These are phyloP conservation scores for Apiotrichum laibachii DNA, from an alignment of 1,284 basidiomycete genomes.

Conservation along the genomic window DNA sequence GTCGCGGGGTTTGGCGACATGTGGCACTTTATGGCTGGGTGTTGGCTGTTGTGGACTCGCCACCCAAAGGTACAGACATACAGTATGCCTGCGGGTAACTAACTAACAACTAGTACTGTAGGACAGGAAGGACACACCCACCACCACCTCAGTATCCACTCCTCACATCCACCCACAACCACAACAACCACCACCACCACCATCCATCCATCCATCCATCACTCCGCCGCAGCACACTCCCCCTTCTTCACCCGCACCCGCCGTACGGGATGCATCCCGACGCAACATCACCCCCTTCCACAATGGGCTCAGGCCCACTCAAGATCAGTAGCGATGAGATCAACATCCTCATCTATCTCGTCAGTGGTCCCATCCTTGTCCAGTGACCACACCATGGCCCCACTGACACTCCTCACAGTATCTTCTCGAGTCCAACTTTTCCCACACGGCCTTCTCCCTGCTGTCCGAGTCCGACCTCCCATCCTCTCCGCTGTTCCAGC, in stretches of 20 bases:
- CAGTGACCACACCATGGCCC: background rate
- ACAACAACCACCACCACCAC: no score
- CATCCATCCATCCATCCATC: slow-evolving; percentile 1
- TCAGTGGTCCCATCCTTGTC: background rate
- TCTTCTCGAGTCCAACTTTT: slow-evolving; percentile 46
- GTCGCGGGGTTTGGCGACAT: no score
- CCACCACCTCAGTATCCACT: no score
- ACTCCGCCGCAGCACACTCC: background rate
- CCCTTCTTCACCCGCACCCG: background rate
- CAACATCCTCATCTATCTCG: slow-evolving; percentile 48
- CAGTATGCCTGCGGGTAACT: no score
- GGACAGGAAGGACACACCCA: no score
- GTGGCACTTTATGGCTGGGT: no score
- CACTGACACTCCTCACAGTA: slow-evolving; percentile 25
- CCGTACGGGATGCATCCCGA: slow-evolving; percentile 3
- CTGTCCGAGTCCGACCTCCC: slow-evolving; percentile 42
- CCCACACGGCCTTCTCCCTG: slow-evolving; percentile 46
- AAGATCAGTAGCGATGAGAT: slow-evolving; percentile 45
- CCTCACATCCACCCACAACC: no score
- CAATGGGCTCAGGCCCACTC: slow-evolving; percentile 20
- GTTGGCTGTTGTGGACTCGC: no score
- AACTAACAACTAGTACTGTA: no score
- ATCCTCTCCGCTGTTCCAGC: slow-evolving; percentile 40
- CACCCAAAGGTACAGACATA: no score
- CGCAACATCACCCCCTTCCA: background rate